A percentile compares a stretch with the other conserved stretches of the same genome.
phyloP scores from a whole-genome alignment of 2,329 filamentous ascomycete genomes.

The Fusarium brevicatenulatum region DNA sequence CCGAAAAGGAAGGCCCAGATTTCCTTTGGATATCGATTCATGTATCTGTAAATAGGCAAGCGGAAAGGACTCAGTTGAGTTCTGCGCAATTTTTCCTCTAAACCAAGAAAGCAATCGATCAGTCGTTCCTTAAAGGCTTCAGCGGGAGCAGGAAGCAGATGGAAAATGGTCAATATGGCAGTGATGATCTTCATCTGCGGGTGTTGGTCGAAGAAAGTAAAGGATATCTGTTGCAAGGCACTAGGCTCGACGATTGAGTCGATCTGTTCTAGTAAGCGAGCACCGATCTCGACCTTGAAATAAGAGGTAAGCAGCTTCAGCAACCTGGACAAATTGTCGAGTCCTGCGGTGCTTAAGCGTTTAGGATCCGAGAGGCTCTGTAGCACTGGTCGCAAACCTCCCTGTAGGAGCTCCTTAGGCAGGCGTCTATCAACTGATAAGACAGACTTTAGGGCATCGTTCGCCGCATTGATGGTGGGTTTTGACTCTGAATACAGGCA shows the following conservation, averaged over 20 bases:
- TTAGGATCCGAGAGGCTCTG: constrained; percentile 96
- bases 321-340: constrained; percentile 90
- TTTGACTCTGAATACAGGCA: constrained; percentile 93
- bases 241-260: constrained; percentile 86
- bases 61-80: constrained; percentile 94
- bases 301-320: constrained; percentile 95
- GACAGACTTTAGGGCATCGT: constrained; percentile 87
- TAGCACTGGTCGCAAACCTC: constrained; percentile 91
- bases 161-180: constrained; percentile 96
- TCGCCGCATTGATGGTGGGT: constrained; percentile 92
- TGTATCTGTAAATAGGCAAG: constrained; percentile 87
- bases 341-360: constrained; percentile 84
- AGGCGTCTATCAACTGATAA: constrained; percentile 89
- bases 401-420: constrained; percentile 94
- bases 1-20: constrained; percentile 83
- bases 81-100: constrained; percentile 85
- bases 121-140: constrained; percentile 91
- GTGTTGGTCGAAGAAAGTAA: constrained; percentile 93
- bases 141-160: constrained; percentile 90
- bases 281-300: constrained; percentile 98
- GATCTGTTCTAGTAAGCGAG: constrained; percentile 91
- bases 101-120: constrained; percentile 87
- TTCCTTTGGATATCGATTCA: constrained; percentile 92
- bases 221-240: constrained; percentile 88
- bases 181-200: constrained; percentile 93